Conservation (phyloP, 1,139 yeast genomes). For the Yamadazyma aaseri region DNA sequence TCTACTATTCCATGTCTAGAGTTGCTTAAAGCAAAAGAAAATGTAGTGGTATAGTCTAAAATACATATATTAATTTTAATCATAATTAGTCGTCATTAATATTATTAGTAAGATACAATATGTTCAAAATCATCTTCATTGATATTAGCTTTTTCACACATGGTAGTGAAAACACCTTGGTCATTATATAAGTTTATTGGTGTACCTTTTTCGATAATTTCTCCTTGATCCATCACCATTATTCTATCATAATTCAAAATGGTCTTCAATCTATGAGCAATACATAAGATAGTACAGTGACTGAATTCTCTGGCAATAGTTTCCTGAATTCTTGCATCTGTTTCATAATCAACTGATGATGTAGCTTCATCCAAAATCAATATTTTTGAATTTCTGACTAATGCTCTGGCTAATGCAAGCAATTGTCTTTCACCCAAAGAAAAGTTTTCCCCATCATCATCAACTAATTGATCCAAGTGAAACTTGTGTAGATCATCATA, state of each 20-base stretch:
- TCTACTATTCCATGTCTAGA: slow-evolving; percentile 18
- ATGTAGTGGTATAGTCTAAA: too few relatives aligned
- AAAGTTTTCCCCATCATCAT: slow-evolving; percentile 40
- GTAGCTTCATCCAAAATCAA: slow-evolving; percentile 44
- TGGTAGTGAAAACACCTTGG: slow-evolving; percentile 35
- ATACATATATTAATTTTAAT: neutral
- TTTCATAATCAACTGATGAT: slow-evolving; percentile 42
- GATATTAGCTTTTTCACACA: slow-evolving; percentile 39
- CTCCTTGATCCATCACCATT: slow-evolving; percentile 55
- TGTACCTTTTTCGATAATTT: slow-evolving; percentile 46
- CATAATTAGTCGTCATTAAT: neutral
- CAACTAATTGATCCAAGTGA: slow-evolving; percentile 36
- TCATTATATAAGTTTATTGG: slow-evolving; percentile 33
- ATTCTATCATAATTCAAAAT: slow-evolving; percentile 38
- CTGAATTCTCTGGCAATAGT: slow-evolving; percentile 34
- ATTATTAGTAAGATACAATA: slow-evolving; percentile 14
- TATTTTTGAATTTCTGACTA: slow-evolving; percentile 37
- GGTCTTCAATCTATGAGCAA: slow-evolving; percentile 42
- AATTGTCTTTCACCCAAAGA: slow-evolving; percentile 44
- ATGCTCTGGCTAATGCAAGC: slow-evolving; percentile 42
- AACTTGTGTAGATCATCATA: slow-evolving; percentile 43
- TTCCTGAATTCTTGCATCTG: slow-evolving; percentile 37
- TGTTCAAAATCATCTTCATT: slow-evolving; percentile 22
- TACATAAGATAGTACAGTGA: slow-evolving; percentile 40
- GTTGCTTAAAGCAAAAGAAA: slow-evolving; percentile 2